Evolutionary conservation across 2,329 filamentous ascomycete species (phyloP), one percentile per base, ranked within the genome.

Genomic region (Colletotrichum sp.): DNA sequence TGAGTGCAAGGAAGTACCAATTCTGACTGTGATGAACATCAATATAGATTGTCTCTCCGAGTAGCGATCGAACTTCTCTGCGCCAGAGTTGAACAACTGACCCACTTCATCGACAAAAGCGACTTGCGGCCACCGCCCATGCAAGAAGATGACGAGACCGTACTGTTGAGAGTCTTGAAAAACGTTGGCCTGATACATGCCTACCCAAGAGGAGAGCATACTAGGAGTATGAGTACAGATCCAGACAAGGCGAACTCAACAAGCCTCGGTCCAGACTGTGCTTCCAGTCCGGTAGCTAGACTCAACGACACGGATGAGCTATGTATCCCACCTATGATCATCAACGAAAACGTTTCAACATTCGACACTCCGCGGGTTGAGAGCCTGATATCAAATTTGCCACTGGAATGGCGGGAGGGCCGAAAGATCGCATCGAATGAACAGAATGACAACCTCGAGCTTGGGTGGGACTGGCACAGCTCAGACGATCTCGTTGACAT

Each of bases 21-120:
- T 31, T 27, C 24, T 57, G 54, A 57, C 13, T 8, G 12, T 5
- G 15, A 16, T 27, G 21, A 38, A 62, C 12, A 15, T 31, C 31
- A 21, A 29, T 21, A 8, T 8, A 63, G 61, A 47, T 29, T 64
- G 8, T 64, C 61, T n/a, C 36, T 64, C 15, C 34, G 61, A n/a
- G 36, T 64, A 18, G 61, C 61, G 13, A 64, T 64, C 9, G 61
- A 64, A 64, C 61, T 64, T 8, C 61, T 47, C 34, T 64, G 61
- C 34, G 61, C 61, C 36, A 18, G 61, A 27, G 16, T 38, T n/a
- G 61, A 64, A 11, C 61, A 64, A 24, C 75, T 83, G 24, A 80
- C 76, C 69, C 81, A 83, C 36, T 86, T 85, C 34, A 85, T 86
- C 16, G 74, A 81, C 55, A 81, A 84, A 27, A 78, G 83, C 72